These are phyloP conservation scores for Fusarium lateritium DNA, from an alignment of 2,329 filamentous ascomycete genomes.

Conservation along the genomic window DNA sequence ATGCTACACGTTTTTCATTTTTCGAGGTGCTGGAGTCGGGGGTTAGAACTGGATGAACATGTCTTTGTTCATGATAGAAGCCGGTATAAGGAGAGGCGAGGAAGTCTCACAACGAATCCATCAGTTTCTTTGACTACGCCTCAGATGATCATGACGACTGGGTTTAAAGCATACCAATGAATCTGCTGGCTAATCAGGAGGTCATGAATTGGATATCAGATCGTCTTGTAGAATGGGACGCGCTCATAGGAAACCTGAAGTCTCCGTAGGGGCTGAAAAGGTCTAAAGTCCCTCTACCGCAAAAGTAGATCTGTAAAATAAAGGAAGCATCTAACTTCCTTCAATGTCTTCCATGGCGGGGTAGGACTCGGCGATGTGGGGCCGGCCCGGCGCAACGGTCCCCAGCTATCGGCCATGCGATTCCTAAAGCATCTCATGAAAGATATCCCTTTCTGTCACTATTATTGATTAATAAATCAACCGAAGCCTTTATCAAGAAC, in stretches of 20 bases:
- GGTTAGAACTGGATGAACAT: slow-evolving; percentile 47
- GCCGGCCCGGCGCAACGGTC: slow-evolving; percentile 19
- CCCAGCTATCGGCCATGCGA: neutral
- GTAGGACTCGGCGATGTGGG: slow-evolving; percentile 13
- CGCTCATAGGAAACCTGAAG: too few relatives aligned
- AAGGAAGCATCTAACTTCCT: too few relatives aligned
- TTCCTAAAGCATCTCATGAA: too few relatives aligned
- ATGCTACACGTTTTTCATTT: slow-evolving; percentile 36
- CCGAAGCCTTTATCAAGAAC: too few relatives aligned
- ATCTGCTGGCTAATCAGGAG: neutral
- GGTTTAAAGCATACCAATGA: neutral
- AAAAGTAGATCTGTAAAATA: too few relatives aligned
- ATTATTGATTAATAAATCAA: too few relatives aligned
- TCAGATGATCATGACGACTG: slow-evolving; percentile 3
- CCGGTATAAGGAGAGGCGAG: slow-evolving; percentile 30
- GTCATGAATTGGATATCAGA: neutral
- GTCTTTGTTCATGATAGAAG: slow-evolving; percentile 44
- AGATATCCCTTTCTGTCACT: too few relatives aligned
- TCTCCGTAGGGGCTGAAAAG: too few relatives aligned
- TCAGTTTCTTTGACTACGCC: slow-evolving; percentile 9
- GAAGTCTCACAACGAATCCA: slow-evolving; percentile 27
- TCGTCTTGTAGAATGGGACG: neutral
- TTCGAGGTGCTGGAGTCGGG: slow-evolving; percentile 40
- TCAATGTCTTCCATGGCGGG: neutral
- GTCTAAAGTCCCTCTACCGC: too few relatives aligned